Conservation (phyloP, 495 filamentous ascomycete genomes). For the Pseudoneurospora amorphoporcata region DNA sequence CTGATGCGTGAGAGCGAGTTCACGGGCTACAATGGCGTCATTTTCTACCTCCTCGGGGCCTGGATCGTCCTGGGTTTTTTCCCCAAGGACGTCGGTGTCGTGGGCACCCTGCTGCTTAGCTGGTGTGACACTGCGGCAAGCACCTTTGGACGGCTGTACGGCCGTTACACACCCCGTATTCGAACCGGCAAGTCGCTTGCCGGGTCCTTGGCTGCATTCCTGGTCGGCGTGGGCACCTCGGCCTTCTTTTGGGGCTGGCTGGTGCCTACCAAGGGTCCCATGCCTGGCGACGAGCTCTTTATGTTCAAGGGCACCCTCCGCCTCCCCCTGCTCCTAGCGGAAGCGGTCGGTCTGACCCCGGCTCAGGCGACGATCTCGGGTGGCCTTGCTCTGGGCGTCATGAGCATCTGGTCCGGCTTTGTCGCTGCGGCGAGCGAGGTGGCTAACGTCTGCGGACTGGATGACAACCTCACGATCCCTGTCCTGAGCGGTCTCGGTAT, state of each 20-base stretch:
- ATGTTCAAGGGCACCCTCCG: constrained; percentile 70
- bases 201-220: constrained; percentile 71
- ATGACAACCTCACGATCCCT: constrained; percentile 96
- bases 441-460: constrained; percentile 81
- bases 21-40: constrained; percentile 85
- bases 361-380: constrained; percentile 47
- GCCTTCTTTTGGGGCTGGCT: constrained; percentile 80
- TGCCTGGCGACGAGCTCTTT: constrained; percentile 60
- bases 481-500: constrained; percentile 82
- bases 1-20: constrained; percentile 97
- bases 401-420: constrained; percentile 80
- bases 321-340: constrained; percentile 46
- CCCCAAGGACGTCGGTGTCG: constrained; percentile 88
- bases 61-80: constrained; percentile 78
- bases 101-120: constrained; percentile 78
- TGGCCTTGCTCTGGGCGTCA: constrained; percentile 62
- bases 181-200: constrained; percentile 84
- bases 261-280: constrained; percentile 56
- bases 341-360: constrained; percentile 39
- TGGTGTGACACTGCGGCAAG: constrained; percentile 98
- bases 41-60: constrained; percentile 88
- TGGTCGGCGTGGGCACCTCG: constrained; percentile 72
- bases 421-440: constrained; percentile 84
- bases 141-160: constrained; percentile 81
- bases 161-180: constrained; percentile 76